Evolutionary conservation across 495 filamentous ascomycete species (phyloP), one percentile per base, ranked within the genome.

Genomic region (Glonium stellatum): DNA sequence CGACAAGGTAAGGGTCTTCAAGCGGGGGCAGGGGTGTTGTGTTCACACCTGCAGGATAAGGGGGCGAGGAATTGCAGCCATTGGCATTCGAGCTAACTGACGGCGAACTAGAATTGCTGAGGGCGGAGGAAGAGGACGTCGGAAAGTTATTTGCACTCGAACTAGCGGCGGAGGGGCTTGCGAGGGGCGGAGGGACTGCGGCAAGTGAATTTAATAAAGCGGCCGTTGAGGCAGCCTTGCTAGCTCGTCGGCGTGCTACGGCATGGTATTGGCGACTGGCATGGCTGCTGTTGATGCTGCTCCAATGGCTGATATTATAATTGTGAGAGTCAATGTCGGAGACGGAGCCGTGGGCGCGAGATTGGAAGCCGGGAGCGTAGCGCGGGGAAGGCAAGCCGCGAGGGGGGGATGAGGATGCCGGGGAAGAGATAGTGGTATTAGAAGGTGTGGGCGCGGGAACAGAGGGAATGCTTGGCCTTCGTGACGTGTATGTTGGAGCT

Each of bases 1-100:
- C 69, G 22, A 71, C 69, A 0, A 71, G 64, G 39, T 67, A 65
- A 1, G 69, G 69, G 36, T 71, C 69, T 37, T 71, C 69, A 25
- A 67, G 61, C 5, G 69, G 69, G 37, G 41, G 58, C 1, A 50
- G 9, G 15, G 67, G 64, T 31, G 58, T 55, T 11, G 22, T 18
- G 19, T 21, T 50, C 13, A 23, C 37, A n/a, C 46, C 58, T 15
- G 54, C 36, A 10, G 59, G 42, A 5, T 61, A 57, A 8, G 60
- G 54, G 37, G 61, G 59, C 6, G 54, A 21, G 31, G 1, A 35
- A 15, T 4, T 52, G 5, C 23, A 11, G 13, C 13, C 21, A 23
- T 18, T 22, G 44, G 44, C 18, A 22, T 9, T 48, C 0, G 44
- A 48, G 18, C 8, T 8, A 31, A 22, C 11, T 9, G 12, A 21